These are phyloP conservation scores for Talaromyces wortmannii DNA, from an alignment of 495 filamentous ascomycete species.

Conservation along the genomic window DNA sequence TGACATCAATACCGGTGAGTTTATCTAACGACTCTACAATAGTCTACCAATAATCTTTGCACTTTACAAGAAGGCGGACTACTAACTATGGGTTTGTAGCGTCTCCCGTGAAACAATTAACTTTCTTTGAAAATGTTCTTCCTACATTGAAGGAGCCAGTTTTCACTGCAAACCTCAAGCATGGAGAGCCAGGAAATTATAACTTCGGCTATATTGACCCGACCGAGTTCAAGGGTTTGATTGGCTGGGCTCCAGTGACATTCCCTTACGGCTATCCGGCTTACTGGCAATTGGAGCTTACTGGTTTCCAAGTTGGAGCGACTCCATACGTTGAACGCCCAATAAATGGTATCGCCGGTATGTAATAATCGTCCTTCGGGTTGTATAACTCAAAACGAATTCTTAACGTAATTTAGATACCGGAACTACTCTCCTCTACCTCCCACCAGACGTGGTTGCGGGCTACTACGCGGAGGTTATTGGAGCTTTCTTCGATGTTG, in stretches of 20 bases:
- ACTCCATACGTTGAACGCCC: not conserved
- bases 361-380: not conserved
- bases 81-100: constrained; percentile 12
- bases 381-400: not conserved
- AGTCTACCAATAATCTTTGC: no score
- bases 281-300: not conserved
- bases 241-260: constrained; percentile 29
- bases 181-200: constrained; percentile 55
- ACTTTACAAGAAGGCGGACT: no score
- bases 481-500: constrained; percentile 36
- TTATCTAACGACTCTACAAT: no score
- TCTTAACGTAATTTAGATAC: constrained; percentile 30
- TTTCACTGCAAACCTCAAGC: constrained; percentile 63
- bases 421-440: constrained; percentile 64
- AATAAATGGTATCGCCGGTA: not conserved
- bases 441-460: constrained; percentile 46
- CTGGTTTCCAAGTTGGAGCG: not conserved
- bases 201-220: constrained; percentile 70
- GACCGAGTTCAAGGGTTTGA: constrained; percentile 40
- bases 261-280: not conserved
- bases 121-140: constrained; percentile 71
- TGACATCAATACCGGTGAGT: no score
- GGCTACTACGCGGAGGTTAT: constrained; percentile 57
- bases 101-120: constrained; percentile 50
- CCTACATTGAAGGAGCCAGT: constrained; percentile 48